A percentile compares a stretch with the other conserved stretches of the same genome.
These are phyloP conservation scores for Fusarium sp. DNA, from an alignment of 2,329 filamentous ascomycete species.

Conservation along the genomic window DNA sequence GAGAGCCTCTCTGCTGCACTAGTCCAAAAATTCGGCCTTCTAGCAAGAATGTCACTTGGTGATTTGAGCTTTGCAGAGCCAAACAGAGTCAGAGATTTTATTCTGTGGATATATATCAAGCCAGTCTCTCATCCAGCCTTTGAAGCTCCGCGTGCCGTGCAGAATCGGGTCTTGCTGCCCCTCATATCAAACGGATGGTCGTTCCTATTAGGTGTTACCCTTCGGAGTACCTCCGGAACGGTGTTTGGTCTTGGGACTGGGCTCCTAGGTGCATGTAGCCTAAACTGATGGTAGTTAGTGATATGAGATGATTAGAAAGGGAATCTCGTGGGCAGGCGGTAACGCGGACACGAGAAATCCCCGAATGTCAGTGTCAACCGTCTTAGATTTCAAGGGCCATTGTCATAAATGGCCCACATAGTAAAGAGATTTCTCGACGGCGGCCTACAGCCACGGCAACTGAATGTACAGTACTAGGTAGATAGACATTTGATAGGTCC, in stretches of 20 bases:
- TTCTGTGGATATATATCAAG: background rate
- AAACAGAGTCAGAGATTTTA: background rate
- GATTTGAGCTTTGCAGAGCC: background rate
- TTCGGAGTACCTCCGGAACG: constrained; percentile 13
- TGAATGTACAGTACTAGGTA: background rate
- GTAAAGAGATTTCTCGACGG: background rate
- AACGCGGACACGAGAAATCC: background rate
- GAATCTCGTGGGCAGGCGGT: background rate
- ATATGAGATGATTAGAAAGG: background rate
- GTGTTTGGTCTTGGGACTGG: background rate
- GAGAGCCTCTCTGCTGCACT: background rate
- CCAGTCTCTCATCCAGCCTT: background rate
- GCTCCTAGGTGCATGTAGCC: background rate
- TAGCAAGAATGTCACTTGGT: background rate
- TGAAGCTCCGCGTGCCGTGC: background rate
- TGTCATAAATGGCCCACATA: background rate
- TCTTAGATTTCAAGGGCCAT: background rate
- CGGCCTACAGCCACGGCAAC: background rate
- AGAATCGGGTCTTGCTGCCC: background rate
- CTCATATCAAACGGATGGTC: background rate
- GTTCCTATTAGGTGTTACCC: background rate
- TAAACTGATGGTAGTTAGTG: background rate
- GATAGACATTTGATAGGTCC: background rate
- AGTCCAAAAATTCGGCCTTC: background rate
- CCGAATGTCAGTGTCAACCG: background rate